Evolutionary conservation across 495 filamentous ascomycete genomes (phyloP).

Genomic region (Paragyromitra xinjiangensis): DNA sequence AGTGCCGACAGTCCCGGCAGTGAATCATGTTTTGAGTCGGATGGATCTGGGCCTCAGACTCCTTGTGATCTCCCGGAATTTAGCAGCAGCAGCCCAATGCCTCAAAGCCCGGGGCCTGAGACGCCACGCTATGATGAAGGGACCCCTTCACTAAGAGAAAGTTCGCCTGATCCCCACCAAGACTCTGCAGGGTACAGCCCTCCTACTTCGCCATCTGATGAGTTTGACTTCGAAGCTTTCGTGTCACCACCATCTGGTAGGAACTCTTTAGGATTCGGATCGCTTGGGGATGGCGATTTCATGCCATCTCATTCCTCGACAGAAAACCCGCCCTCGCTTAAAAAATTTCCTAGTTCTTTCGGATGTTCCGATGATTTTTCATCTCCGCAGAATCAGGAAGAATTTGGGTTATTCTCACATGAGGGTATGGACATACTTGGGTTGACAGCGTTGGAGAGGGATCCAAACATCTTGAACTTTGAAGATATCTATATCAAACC

Average conservation of each 20-base stretch:
- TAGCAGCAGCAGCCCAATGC: constrained; percentile 46
- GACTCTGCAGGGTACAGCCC: constrained; percentile 49
- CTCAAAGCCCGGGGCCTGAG: constrained; percentile 48
- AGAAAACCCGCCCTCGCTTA: constrained; percentile 36
- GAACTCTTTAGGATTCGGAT: constrained; percentile 45
- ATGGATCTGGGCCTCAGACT: constrained; percentile 51
- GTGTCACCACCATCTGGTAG: constrained; percentile 43
- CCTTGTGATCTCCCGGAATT: constrained; percentile 49
- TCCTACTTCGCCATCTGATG: constrained; percentile 53
- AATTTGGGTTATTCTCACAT: constrained; percentile 54
- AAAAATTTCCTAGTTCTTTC: constrained; percentile 45
- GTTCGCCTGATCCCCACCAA: constrained; percentile 42
- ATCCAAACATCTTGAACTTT: constrained; percentile 54
- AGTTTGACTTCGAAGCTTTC: constrained; percentile 54
- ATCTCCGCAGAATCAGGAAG: constrained; percentile 41
- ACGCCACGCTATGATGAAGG: constrained; percentile 45
- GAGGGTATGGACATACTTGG: constrained; percentile 54
- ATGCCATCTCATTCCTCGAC: constrained; percentile 25
- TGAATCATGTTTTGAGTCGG: constrained; percentile 50
- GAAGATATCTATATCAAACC: constrained; percentile 57
- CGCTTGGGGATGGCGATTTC: constrained; percentile 45
- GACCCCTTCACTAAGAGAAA: constrained; percentile 49
- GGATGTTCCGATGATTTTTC: constrained; percentile 46
- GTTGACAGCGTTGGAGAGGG: constrained; percentile 56
- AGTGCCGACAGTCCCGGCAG: constrained; percentile 34